Conservation (phyloP, 129 eudicot species). For the Pittosporum tobira region DNA sequence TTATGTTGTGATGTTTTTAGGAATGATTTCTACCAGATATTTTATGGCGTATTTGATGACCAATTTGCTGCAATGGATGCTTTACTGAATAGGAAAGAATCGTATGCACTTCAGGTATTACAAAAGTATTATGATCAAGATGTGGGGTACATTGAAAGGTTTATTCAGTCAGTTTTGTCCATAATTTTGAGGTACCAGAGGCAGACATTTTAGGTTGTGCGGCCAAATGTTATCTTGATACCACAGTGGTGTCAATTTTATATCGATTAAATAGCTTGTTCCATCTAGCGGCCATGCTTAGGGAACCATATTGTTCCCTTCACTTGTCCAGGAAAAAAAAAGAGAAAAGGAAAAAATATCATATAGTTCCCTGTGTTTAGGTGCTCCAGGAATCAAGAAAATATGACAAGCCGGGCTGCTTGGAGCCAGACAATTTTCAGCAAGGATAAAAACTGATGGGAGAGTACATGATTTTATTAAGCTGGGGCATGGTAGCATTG, state of each 20-base stretch:
- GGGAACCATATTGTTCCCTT: no score
- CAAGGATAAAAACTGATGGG: not conserved
- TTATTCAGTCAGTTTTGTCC: not conserved
- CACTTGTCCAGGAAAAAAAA: no score
- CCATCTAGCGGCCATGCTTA: no score
- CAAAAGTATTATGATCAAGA: not conserved
- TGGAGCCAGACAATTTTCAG: not conserved
- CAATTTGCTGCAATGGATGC: slow-evolving; percentile 74
- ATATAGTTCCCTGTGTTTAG: not conserved
- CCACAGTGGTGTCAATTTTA: no score
- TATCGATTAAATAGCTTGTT: no score
- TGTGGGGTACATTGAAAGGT: not conserved
- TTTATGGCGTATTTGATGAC: slow-evolving; percentile 80
- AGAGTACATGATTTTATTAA: not conserved
- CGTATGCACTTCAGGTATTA: slow-evolving; percentile 74
- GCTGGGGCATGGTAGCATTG: no score
- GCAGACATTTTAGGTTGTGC: not conserved
- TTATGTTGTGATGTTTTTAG: slow-evolving; percentile 30
- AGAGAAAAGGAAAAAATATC: no score
- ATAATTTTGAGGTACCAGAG: not conserved
- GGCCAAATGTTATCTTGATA: not conserved
- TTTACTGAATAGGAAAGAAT: slow-evolving; percentile 79
- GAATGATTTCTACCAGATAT: slow-evolving; percentile 56
- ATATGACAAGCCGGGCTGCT: not conserved
- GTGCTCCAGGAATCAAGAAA: not conserved